Evolutionary conservation across 2,329 filamentous ascomycete species (phyloP), one percentile per base, ranked within the genome.

Genomic region (Karstenula rhodostoma): DNA sequence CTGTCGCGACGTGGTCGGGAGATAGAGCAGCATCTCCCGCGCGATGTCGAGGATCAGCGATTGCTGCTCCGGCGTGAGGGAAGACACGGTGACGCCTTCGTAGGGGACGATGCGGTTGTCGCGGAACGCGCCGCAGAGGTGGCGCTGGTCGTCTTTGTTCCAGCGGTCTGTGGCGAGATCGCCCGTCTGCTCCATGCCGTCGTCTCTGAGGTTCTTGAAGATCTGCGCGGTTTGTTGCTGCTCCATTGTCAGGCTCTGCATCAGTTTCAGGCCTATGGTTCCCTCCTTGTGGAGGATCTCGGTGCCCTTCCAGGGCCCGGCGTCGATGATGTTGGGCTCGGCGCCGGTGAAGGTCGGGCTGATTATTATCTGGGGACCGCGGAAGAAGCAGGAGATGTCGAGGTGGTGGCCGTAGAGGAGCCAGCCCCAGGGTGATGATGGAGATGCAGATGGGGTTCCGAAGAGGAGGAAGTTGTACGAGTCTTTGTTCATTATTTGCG

Each of bases 71-170:
- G 73, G 1, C 0, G 74, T 73, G 55, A 92, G 78, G 0, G 81
- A 74, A 0, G 82, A 79, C 0, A 89, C 87, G 0, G 81, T 70
- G 6, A 91, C 76, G 0, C 91, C 91, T 76, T 94, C 74, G 71
- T 88, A 91, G 0, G 91, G 91, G 0, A 94, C 89, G 12, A 91
- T 77, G 12, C 91, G 85, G 74, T 94, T 95, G 69, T 94, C 91
- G 13, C 90, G 85, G 73, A 90, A 92, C 0, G 91, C 91, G 37
- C 92, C 91, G 72, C 90, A 92, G 4, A 93, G 74, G 69, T 94
- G 91, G 6, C 91, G 84, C 79, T 94, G 90, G 73, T 94, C 91
- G 69, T 93, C 90, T 65, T 89, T 89, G 73, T 94, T 94, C 90
- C 90, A 94, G 8, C 90, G 84, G 10, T 88, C 89, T 13, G 73